Evolutionary conservation across 1,139 yeast species (phyloP).

Genomic region (Trichomonascaceae sp.): DNA sequence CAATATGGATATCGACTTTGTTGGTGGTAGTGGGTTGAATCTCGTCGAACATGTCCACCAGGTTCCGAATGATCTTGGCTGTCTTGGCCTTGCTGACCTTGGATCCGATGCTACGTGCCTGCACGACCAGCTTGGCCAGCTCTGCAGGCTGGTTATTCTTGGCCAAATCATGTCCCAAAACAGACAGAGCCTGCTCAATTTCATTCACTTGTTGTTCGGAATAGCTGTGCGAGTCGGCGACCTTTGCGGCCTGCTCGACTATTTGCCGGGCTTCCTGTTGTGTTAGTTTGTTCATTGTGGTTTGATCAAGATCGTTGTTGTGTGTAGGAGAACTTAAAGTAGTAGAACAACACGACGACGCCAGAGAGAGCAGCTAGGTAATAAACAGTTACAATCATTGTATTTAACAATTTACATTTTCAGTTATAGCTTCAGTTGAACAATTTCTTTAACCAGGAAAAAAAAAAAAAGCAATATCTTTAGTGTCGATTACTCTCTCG

Average conservation of each 20-base stretch:
- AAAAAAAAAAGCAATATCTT: no score
- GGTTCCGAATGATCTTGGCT: constrained; percentile 56
- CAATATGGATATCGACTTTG: constrained; percentile 39
- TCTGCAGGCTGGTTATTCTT: constrained; percentile 32
- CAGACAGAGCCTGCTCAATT: constrained; percentile 22
- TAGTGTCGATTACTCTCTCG: no score
- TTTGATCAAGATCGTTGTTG: no score
- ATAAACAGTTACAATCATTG: no score
- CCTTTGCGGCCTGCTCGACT: neutral
- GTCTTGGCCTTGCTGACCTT: constrained; percentile 57
- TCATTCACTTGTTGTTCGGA: neutral
- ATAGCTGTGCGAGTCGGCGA: neutral
- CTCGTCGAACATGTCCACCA: constrained; percentile 67
- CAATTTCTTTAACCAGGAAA: no score
- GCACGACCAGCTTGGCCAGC: constrained; percentile 49
- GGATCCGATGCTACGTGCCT: constrained; percentile 53
- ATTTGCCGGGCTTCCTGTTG: neutral
- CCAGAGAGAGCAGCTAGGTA: no score
- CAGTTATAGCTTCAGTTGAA: no score
- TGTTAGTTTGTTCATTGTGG: neutral
- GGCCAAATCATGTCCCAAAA: constrained; percentile 24
- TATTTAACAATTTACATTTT: no score
- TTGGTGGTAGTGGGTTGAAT: constrained; percentile 47
- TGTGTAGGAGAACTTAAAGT: no score
- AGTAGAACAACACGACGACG: no score